A percentile compares a stretch with the other conserved stretches of the same genome.
Conservation (phyloP, 257 asterid genomes). For the Lithospermum erythrorhizon region DNA sequence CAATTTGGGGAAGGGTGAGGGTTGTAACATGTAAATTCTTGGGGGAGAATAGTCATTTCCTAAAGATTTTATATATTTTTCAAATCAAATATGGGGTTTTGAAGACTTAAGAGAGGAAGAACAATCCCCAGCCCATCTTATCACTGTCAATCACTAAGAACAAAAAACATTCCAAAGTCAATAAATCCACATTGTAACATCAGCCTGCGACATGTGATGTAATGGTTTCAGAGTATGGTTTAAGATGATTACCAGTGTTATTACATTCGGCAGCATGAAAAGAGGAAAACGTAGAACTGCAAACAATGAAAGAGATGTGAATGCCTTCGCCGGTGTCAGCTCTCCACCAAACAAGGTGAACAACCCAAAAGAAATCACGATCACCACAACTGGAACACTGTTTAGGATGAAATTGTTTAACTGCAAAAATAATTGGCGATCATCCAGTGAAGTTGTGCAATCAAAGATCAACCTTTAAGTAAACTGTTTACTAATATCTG, state of each 20-base stretch:
- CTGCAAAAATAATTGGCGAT: constrained; percentile 35
- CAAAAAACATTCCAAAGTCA: too few relatives aligned
- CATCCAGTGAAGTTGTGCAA: constrained; percentile 7
- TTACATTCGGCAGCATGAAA: constrained; percentile 87
- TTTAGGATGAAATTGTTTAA: constrained; percentile 67
- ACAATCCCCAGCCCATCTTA: too few relatives aligned
- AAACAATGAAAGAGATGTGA: constrained; percentile 81
- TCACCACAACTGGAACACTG: constrained; percentile 90
- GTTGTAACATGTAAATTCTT: too few relatives aligned
- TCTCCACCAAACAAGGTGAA: constrained; percentile 88
- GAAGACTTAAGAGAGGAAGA: too few relatives aligned
- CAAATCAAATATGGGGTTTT: too few relatives aligned
- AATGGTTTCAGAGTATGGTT: not conserved
- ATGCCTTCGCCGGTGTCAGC: constrained; percentile 94
- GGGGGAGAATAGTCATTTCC: too few relatives aligned
- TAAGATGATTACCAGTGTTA: constrained; percentile 56
- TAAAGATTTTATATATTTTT: too few relatives aligned
- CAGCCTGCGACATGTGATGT: too few relatives aligned
- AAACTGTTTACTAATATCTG: not conserved
- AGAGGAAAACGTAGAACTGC: constrained; percentile 88
- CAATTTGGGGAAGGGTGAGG: too few relatives aligned
- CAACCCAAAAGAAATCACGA: constrained; percentile 70
- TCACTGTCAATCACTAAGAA: too few relatives aligned
- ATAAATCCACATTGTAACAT: too few relatives aligned
- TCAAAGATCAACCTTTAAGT: not conserved